Evolutionary conservation across 2,329 filamentous ascomycete genomes (phyloP), one percentile per base, ranked within the genome.

Genomic region (Monilinia polystroma): DNA sequence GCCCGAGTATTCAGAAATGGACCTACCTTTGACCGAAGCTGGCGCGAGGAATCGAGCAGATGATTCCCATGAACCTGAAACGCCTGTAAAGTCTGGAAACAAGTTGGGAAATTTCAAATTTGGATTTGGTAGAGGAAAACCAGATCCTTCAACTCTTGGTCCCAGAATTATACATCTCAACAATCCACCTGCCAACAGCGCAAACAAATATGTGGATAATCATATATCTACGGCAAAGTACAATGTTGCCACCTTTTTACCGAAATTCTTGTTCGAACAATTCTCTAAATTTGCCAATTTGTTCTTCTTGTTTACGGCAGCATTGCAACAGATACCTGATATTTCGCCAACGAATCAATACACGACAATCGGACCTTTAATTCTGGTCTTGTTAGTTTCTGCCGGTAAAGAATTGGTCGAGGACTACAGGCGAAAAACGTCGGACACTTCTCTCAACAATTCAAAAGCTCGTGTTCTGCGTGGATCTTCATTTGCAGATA

Each of bases 231-330:
- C 95, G 7, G 90, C 95, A 70, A 99, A 99, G 80, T 99, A 99
- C 85, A 99, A 98, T 78, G 74, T 92, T 75, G 84, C 91, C 65
- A 97, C 93, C 26, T 99, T 99, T 78, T 77, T 98, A 23, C 95
- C 95, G 62, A 99, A 99, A 79, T 99, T 99, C 80, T 83, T 99
- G 66, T 93, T 94, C 78, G 95, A 99, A 79, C 95, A 99, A 78
- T 99, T 99, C 80, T 97, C 93, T 69, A 99, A 97, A 82, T 97
- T 97, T 79, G 95, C 95, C 82, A 99, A 99, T 80, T 80, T 99
- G 76, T 99, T 99, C 83, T 99, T 99, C 90, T 86, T 99, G 77
- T 98, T 99, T 79, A 99, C 95, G 49, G 93, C 95, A 20, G 89
- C 87, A 52, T 81, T 99, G 56, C 95, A 99, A 81, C 95, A 99